Percentiles rank a stretch among this genome's conserved stretches.
Conservation (phyloP, 179 eudicot genomes). For the Dionaea muscipula region DNA sequence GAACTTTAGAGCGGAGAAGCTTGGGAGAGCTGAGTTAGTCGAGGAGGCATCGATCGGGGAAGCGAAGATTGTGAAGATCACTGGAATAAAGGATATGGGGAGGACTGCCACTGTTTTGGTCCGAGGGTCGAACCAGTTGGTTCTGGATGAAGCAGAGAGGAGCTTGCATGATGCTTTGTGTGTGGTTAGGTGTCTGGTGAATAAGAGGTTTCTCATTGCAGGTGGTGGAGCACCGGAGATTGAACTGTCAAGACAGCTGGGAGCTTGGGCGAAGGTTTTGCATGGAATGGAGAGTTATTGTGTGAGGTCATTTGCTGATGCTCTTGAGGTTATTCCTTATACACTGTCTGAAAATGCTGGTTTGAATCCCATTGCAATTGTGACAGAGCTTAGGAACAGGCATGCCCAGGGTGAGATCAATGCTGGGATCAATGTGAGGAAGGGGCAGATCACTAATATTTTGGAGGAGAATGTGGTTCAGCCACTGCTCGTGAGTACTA, state of each 20-base stretch:
- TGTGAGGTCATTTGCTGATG: slow-evolving; percentile 79
- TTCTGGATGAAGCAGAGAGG: slow-evolving; percentile 92
- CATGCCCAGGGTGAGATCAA: slow-evolving; percentile 95
- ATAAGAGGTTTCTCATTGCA: slow-evolving; percentile 82
- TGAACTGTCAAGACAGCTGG: slow-evolving; percentile 86
- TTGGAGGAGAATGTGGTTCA: slow-evolving; percentile 95
- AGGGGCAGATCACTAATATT: slow-evolving; percentile 92
- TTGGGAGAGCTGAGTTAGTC: slow-evolving; percentile 80
- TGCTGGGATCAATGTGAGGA: slow-evolving; percentile 97
- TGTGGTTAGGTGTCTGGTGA: slow-evolving; percentile 92
- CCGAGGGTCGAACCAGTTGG: slow-evolving; percentile 83
- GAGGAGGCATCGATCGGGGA: slow-evolving; percentile 86
- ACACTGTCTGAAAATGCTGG: slow-evolving; percentile 98
- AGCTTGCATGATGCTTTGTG: slow-evolving; percentile 97
- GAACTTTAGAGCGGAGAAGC: slow-evolving; percentile 86
- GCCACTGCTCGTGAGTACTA: slow-evolving; percentile 90
- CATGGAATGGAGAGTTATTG: slow-evolving; percentile 97
- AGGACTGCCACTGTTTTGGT: slow-evolving; percentile 81
- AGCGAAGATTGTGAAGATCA: slow-evolving; percentile 75
- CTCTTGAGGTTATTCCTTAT: slow-evolving; percentile 91
- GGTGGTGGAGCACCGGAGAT: slow-evolving; percentile 99
- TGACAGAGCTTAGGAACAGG: slow-evolving; percentile 91
- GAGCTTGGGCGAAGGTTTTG: slow-evolving; percentile 89
- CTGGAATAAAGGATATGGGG: slow-evolving; percentile 92
- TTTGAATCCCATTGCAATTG: slow-evolving; percentile 75